A percentile compares a stretch with the other conserved stretches of the same genome.
Conservation (phyloP, 805 yeast species). For the Candida morakotiae region DNA sequence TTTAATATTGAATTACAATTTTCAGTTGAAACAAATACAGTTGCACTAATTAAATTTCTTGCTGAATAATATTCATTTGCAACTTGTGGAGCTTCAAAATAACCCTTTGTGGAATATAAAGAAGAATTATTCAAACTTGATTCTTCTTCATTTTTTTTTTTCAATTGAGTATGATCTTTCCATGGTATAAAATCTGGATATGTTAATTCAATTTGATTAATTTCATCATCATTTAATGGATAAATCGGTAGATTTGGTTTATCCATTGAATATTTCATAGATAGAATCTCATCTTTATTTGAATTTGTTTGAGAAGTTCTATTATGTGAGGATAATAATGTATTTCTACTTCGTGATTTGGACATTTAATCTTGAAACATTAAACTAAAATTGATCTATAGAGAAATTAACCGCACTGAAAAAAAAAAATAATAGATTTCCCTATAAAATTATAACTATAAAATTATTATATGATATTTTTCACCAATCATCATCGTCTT, state of each 20-base stretch:
- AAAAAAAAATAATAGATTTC: not conserved
- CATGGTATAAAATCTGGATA: conserved; percentile 77
- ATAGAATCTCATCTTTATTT: conserved; percentile 27
- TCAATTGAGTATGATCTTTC: conserved; percentile 46
- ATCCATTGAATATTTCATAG: conserved; percentile 34
- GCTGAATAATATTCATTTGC: conserved; percentile 70
- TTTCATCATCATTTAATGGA: conserved; percentile 29
- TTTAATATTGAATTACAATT: conserved; percentile 31
- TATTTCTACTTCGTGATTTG: conserved; percentile 24
- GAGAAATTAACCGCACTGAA: not conserved
- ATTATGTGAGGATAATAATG: conserved; percentile 21
- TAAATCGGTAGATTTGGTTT: conserved; percentile 29
- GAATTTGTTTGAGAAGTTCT: conserved; percentile 15
- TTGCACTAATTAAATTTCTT: conserved; percentile 51
- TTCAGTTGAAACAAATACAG: conserved; percentile 32
- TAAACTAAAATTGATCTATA: not conserved
- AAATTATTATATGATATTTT: not conserved
- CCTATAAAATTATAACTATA: not conserved
- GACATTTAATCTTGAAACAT: no score
- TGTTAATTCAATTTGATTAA: conserved; percentile 11
- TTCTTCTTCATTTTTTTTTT: conserved; percentile 42
- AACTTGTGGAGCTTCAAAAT: conserved; percentile 55
- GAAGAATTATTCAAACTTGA: conserved; percentile 46
- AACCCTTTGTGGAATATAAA: conserved; percentile 63
- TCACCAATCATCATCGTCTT: conserved; percentile 54